Percentiles rank a stretch among this genome's conserved stretches.
Evolutionary conservation across 2,329 filamentous ascomycete species (phyloP).

Genomic region (Cladophialophora psammophila): DNA sequence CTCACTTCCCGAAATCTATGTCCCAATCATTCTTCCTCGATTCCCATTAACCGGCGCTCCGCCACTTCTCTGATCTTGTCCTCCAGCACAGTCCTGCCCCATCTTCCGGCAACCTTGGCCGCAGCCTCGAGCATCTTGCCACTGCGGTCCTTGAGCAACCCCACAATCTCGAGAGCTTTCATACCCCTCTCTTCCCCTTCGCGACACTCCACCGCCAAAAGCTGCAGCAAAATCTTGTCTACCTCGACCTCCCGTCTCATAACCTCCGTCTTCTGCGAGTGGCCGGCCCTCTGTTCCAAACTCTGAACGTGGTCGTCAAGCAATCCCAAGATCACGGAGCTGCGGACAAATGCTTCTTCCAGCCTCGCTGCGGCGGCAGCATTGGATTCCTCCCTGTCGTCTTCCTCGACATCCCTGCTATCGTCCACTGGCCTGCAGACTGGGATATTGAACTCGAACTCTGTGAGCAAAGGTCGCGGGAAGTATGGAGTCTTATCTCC

Average conservation of each 20-base stretch:
- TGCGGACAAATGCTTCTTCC: slow-evolving; percentile 82
- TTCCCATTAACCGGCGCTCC: slow-evolving; percentile 71
- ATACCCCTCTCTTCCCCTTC: slow-evolving; percentile 93
- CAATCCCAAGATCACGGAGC: slow-evolving; percentile 74
- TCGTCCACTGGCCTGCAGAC: slow-evolving; percentile 62
- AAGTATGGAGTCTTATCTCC: slow-evolving; percentile 93
- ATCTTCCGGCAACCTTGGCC: slow-evolving; percentile 85
- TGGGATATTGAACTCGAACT: slow-evolving; percentile 91
- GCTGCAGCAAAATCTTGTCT: slow-evolving; percentile 87
- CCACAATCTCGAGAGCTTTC: slow-evolving; percentile 90
- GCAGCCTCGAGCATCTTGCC: slow-evolving; percentile 93
- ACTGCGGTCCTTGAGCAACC: slow-evolving; percentile 80
- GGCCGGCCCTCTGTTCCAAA: slow-evolving; percentile 60
- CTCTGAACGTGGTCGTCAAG: slow-evolving; percentile 76
- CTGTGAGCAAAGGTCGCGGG: slow-evolving; percentile 84
- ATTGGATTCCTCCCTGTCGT: slow-evolving; percentile 44
- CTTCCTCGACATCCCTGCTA: slow-evolving; percentile 24
- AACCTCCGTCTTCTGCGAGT: slow-evolving; percentile 71
- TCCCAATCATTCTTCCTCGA: slow-evolving; percentile 55
- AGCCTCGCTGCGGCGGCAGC: slow-evolving; percentile 65
- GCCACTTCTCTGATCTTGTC: slow-evolving; percentile 90
- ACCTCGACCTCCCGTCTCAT: slow-evolving; percentile 79
- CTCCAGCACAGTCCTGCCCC: slow-evolving; percentile 77
- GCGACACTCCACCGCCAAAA: slow-evolving; percentile 87
- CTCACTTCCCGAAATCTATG: neutral